Conservation (phyloP, 2,329 filamentous ascomycete species). For the Colletotrichum somersetense region DNA sequence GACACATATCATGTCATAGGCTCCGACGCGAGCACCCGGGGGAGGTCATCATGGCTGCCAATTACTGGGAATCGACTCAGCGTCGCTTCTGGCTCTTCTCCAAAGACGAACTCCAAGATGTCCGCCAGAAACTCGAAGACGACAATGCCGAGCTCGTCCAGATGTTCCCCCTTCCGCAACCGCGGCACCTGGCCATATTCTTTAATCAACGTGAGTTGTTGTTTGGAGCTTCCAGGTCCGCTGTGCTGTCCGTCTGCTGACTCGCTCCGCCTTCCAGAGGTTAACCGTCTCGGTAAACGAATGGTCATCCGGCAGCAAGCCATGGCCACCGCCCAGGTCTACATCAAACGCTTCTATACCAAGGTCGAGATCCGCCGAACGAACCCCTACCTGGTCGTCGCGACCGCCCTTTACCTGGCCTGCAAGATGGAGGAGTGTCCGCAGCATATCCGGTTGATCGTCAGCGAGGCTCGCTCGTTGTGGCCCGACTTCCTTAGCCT, state of each 20-base stretch:
- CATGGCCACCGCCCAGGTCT: slow-evolving; percentile 93
- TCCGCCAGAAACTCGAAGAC: slow-evolving; percentile 82
- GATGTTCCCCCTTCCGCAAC: slow-evolving; percentile 85
- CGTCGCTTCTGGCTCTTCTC: slow-evolving; percentile 87
- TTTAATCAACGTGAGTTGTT: slow-evolving; percentile 80
- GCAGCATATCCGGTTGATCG: slow-evolving; percentile 92
- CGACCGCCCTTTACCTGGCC: slow-evolving; percentile 94
- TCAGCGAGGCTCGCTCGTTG: slow-evolving; percentile 85
- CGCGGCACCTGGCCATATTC: slow-evolving; percentile 87
- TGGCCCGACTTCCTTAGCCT: slow-evolving; percentile 84
- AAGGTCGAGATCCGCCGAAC: slow-evolving; percentile 92
- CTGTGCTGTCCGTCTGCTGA: slow-evolving; percentile 13
- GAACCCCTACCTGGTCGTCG: slow-evolving; percentile 91
- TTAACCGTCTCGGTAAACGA: slow-evolving; percentile 85
- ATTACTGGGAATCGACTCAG: slow-evolving; percentile 97
- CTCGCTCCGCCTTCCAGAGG: slow-evolving; percentile 64
- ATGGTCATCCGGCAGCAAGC: slow-evolving; percentile 90
- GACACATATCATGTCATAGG: slow-evolving; percentile 31
- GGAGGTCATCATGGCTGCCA: slow-evolving; percentile 79
- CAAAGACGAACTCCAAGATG: slow-evolving; percentile 76
- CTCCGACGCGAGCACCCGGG: not conserved
- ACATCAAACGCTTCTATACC: slow-evolving; percentile 93
- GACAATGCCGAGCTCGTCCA: slow-evolving; percentile 80
- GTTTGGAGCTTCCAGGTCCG: not conserved
- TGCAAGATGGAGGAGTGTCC: slow-evolving; percentile 99